Percentiles rank a stretch among this genome's conserved stretches.
These are phyloP conservation scores for Penicillium sp. DNA, from an alignment of 2,329 filamentous ascomycete genomes.

Conservation along the genomic window DNA sequence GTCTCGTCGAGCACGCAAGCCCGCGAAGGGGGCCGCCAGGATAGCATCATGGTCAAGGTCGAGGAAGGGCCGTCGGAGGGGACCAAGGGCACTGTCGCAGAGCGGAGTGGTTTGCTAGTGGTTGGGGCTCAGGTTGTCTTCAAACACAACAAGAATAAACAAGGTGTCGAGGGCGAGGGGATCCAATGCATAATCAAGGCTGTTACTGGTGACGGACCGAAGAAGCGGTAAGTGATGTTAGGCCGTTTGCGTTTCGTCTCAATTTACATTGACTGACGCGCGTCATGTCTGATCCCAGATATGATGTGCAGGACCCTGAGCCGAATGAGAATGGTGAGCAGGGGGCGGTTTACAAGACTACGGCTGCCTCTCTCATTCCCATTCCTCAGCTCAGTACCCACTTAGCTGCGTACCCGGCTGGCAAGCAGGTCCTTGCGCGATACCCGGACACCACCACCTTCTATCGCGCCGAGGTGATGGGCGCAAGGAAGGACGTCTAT, in stretches of 20 bases:
- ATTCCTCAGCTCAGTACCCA: constrained; percentile 64
- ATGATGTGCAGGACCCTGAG: constrained; percentile 77
- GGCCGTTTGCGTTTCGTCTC: not conserved
- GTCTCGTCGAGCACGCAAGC: constrained; percentile 42
- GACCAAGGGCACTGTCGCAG: constrained; percentile 45
- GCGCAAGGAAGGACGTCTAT: constrained; percentile 56
- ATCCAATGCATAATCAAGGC: constrained; percentile 77
- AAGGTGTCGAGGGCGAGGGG: constrained; percentile 54
- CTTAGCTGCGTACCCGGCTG: constrained; percentile 62
- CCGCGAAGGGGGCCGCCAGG: constrained; percentile 40
- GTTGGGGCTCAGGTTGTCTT: constrained; percentile 53
- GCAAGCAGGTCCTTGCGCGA: constrained; percentile 72
- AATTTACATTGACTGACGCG: constrained; percentile 16
- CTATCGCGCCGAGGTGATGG: constrained; percentile 79
- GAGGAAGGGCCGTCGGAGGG: constrained; percentile 47
- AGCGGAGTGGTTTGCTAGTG: constrained; percentile 45
- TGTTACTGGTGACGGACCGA: constrained; percentile 69
- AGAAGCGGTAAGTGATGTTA: constrained; percentile 56
- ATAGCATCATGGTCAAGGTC: constrained; percentile 40
- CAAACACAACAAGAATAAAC: constrained; percentile 52
- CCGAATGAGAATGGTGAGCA: constrained; percentile 69
- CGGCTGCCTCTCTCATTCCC: constrained; percentile 72
- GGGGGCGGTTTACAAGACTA: constrained; percentile 63
- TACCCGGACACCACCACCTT: constrained; percentile 85
- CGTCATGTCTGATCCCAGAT: constrained; percentile 47